Evolutionary conservation across 768 basidiomycete species (phyloP).

Genomic region (Trametes meyenii): DNA sequence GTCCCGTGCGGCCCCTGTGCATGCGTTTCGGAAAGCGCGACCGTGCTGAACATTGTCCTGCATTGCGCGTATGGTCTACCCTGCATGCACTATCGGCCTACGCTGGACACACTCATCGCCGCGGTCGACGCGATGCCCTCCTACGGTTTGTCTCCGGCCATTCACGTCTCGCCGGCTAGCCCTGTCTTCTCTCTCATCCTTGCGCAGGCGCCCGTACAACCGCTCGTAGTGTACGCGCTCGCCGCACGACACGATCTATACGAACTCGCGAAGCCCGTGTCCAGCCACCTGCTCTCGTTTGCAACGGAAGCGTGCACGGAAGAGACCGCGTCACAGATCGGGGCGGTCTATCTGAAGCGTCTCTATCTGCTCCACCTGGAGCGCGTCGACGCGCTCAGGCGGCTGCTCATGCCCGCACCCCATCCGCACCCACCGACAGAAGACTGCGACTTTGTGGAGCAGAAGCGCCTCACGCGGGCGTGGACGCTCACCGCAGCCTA

Average conservation of each 20-base stretch:
- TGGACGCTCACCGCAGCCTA: constrained; percentile 34
- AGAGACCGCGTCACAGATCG: constrained; percentile 40
- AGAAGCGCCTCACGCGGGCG: constrained; percentile 32
- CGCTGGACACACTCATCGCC: constrained; percentile 27
- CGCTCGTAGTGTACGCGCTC: constrained; percentile 45
- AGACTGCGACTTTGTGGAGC: constrained; percentile 25
- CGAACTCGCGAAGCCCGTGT: constrained; percentile 41
- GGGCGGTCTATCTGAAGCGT: constrained; percentile 43
- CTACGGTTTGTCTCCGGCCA: constrained; percentile 31
- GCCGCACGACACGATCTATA: constrained; percentile 40
- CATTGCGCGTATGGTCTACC: constrained; percentile 37
- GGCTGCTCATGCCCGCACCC: constrained; percentile 30
- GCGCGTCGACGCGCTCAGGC: constrained; percentile 39
- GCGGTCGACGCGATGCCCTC: constrained; percentile 28
- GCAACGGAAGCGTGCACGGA: constrained; percentile 40
- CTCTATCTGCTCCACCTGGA: constrained; percentile 42
- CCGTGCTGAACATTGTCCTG: constrained; percentile 36
- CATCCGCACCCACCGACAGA: constrained; percentile 27
- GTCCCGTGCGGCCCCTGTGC: constrained; percentile 31
- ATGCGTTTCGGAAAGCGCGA: constrained; percentile 33
- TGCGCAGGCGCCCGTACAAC: constrained; percentile 36
- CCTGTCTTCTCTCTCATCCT: constrained; percentile 39
- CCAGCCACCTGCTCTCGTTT: constrained; percentile 41
- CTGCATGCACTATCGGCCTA: constrained; percentile 29
- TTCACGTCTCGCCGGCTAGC: constrained; percentile 31